A percentile compares a stretch with the other conserved stretches of the same genome.
These are phyloP conservation scores for Hamamelis virginiana DNA, from an alignment of 164 flowering plant genomes.

Conservation along the genomic window DNA sequence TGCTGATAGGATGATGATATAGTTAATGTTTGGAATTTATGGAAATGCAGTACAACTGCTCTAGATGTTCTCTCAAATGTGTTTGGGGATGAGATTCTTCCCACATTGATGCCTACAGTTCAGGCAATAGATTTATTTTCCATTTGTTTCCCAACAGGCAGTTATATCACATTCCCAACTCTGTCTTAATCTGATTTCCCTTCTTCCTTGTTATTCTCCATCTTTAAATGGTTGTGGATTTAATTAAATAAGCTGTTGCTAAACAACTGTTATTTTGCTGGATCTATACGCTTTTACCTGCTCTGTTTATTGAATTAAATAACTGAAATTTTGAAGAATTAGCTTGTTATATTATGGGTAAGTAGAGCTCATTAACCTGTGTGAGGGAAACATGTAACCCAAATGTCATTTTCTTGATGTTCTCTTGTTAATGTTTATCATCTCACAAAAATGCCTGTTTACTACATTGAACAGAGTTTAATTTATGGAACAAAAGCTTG, in stretches of 20 bases:
- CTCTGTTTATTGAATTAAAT: no score
- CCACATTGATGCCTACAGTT: constrained; percentile 82
- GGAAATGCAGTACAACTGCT: constrained; percentile 99
- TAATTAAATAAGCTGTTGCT: background rate
- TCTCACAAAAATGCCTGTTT: constrained; percentile 3
- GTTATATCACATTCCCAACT: no score
- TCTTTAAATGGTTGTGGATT: no score
- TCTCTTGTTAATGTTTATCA: constrained; percentile 15
- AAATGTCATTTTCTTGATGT: background rate
- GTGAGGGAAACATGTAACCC: no score
- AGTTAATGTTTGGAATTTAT: constrained; percentile 87
- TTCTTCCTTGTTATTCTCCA: no score
- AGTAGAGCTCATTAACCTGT: background rate
- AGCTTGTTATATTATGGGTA: no score
- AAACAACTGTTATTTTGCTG: background rate
- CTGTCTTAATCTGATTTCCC: no score
- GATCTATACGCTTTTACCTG: background rate
- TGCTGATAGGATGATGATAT: constrained; percentile 85
- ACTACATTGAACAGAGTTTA: constrained; percentile 10
- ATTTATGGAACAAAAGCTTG: constrained; percentile 2
- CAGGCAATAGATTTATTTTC: constrained; percentile 45
- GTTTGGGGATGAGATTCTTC: constrained; percentile 97
- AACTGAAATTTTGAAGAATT: no score
- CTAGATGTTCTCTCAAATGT: constrained; percentile 89
- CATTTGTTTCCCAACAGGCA: background rate